Base-by-base conservation (phyloP, 768 basidiomycete species). In the Macrolepiota dolichaula region DNA sequence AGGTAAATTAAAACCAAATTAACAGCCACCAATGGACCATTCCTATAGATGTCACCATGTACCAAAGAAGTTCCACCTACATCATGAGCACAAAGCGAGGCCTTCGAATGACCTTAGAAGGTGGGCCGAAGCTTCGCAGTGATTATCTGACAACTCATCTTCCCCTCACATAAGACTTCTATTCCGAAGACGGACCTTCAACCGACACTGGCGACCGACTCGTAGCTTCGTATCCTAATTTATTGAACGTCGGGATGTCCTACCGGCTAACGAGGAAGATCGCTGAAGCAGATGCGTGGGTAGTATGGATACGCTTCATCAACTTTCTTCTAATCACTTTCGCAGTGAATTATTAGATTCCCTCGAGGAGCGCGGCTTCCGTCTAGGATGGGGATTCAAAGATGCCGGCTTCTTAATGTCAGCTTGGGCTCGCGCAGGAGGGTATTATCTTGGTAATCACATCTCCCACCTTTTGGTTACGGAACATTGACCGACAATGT, bases 401-500 rank as follows among this genome's bases (percentile, higher is more conserved):
- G 81, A 75, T 19, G 73, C 80, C 0, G 88, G 88, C 0, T 77
- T 84, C 62, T 59, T 80, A 10, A 71, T 81, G 46, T 70, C 83
- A 19, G 80, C 79, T 13, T 82, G 77, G 69, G 69, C 68, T 7
- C 77, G 76, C 46, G 82, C 73, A 0, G 87, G 87, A 25, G 87
- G 89, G 5, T 90, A 86, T 70, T 91, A 91, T 71, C 73, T 89
- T 1, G 87, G 88, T 83, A 61, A 25, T 74, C 58, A 4, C 13
- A 47, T 19, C 12, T 24, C 40, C 27, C 59, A 25, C 3, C 37
- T 4, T 17, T 32, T 11, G 35, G 7, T 22, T 47, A 3, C 22
- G 17, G 25, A 51, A 22, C 3, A 35, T 29, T 17, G 24, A 15
- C 55, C 13, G n/a, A 4, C 24, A 11, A 13, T 27, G 15, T n/a